Percentiles rank a stretch among this genome's conserved stretches.
Evolutionary conservation across 1,139 yeast genomes (phyloP).

Genomic region (Lodderomyces margitis): DNA sequence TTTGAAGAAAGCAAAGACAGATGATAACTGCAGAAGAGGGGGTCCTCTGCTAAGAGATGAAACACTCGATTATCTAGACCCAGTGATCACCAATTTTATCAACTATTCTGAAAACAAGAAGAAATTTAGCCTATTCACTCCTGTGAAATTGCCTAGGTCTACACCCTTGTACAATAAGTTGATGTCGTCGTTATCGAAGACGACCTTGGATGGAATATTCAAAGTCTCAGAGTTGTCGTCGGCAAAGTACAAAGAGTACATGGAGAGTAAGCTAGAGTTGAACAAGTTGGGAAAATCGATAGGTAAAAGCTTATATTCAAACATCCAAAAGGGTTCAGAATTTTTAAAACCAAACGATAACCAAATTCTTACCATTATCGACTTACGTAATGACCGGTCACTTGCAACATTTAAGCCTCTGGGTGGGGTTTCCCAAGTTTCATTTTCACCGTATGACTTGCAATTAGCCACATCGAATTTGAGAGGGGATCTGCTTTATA

Average conservation of each 20-base stretch:
- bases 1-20: constrained; percentile 18
- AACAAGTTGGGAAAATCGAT: constrained; percentile 34
- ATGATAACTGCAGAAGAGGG: neutral
- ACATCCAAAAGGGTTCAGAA: constrained; percentile 28
- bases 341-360: constrained; percentile 28
- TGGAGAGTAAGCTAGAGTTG: constrained; percentile 21
- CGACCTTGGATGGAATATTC: constrained; percentile 54
- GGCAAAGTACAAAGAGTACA: constrained; percentile 38
- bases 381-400: constrained; percentile 42
- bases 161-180: constrained; percentile 47
- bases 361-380: constrained; percentile 43
- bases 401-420: constrained; percentile 58
- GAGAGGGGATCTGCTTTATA: constrained; percentile 61
- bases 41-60: neutral
- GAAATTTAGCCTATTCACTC: constrained; percentile 28
- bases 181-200: constrained; percentile 46
- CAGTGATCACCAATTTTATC: constrained; percentile 13
- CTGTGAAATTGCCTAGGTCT: constrained; percentile 46
- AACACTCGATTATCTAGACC: constrained; percentile 10
- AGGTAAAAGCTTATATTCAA: constrained; percentile 31
- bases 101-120: neutral
- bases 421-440: constrained; percentile 60
- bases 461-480: constrained; percentile 54
- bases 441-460: constrained; percentile 63
- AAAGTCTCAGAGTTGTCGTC: constrained; percentile 50